Percentiles rank a stretch among this genome's conserved stretches.
phyloP scores from a whole-genome alignment of 2,329 filamentous ascomycete species.

The Pestalotiopsis sp. region DNA sequence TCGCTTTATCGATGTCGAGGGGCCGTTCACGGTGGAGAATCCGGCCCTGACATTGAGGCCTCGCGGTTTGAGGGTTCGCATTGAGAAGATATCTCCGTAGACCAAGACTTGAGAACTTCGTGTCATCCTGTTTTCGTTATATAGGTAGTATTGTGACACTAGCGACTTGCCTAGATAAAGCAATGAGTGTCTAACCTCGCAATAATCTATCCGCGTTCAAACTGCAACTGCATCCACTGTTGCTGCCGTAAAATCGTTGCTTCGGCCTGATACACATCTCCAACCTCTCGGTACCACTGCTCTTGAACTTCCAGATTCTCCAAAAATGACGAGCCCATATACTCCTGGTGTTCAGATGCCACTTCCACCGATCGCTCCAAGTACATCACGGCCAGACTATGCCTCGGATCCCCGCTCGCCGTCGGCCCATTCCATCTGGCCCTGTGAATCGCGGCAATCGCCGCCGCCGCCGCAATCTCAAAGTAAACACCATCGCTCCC shows the following conservation, averaged over 20 bases:
- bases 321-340: not conserved
- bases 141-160: too few species aligned
- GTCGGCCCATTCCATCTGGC: not conserved
- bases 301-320: not conserved
- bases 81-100: not conserved
- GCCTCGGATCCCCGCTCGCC: not conserved
- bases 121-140: too few species aligned
- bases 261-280: not conserved
- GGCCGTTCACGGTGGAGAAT: not conserved
- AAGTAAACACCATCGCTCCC: not conserved
- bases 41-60: not conserved
- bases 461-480: not conserved
- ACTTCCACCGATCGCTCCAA: not conserved
- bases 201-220: not conserved
- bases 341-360: not conserved
- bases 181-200: too few species aligned
- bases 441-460: not conserved
- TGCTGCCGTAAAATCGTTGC: not conserved
- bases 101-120: too few species aligned
- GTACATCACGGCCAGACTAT: not conserved
- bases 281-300: not conserved
- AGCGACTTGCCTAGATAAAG: too few species aligned
- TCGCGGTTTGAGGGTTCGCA: not conserved
- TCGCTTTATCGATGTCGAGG: slow-evolving; percentile 24
- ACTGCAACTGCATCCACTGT: not conserved